Percentiles rank a stretch among this genome's conserved stretches.
These are phyloP conservation scores for Larix kaempferi DNA, from an alignment of 75 land plant species.

Conservation along the genomic window DNA sequence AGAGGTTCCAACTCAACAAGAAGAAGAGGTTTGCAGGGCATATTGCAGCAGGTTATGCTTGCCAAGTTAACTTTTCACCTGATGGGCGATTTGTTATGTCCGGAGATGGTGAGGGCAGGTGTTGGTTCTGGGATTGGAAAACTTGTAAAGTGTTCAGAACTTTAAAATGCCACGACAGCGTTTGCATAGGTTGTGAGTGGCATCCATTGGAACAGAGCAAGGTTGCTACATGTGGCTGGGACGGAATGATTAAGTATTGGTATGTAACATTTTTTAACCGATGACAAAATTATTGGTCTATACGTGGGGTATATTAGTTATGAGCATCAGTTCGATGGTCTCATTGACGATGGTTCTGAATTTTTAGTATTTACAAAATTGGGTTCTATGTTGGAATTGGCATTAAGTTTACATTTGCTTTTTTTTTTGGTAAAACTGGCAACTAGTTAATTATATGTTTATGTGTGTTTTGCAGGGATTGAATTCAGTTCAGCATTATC, in stretches of 20 bases:
- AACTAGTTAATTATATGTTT: neutral
- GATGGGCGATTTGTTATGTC: slow-evolving; percentile 96
- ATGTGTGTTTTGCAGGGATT: neutral
- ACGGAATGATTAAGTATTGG: slow-evolving; percentile 46
- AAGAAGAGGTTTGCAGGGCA: slow-evolving; percentile 98
- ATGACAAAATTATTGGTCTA: neutral
- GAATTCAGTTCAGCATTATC: neutral
- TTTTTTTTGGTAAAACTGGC: neutral
- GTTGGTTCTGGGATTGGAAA: slow-evolving; percentile 99
- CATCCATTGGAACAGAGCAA: slow-evolving; percentile 51
- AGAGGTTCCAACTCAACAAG: slow-evolving; percentile 93
- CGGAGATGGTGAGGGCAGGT: slow-evolving; percentile 85
- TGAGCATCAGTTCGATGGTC: neutral
- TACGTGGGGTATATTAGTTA: neutral
- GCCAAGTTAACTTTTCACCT: slow-evolving; percentile 96
- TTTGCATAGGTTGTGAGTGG: slow-evolving; percentile 49
- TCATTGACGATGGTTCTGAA: neutral
- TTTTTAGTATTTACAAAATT: neutral
- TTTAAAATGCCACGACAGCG: slow-evolving; percentile 32
- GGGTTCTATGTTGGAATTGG: neutral
- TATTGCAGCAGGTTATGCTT: slow-evolving; percentile 94
- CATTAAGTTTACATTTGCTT: neutral
- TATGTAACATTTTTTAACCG: neutral
- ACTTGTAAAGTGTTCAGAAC: slow-evolving; percentile 66
- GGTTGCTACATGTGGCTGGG: slow-evolving; percentile 54